phyloP scores from a whole-genome alignment of 768 basidiomycete genomes.

The Leccinum boreale region DNA sequence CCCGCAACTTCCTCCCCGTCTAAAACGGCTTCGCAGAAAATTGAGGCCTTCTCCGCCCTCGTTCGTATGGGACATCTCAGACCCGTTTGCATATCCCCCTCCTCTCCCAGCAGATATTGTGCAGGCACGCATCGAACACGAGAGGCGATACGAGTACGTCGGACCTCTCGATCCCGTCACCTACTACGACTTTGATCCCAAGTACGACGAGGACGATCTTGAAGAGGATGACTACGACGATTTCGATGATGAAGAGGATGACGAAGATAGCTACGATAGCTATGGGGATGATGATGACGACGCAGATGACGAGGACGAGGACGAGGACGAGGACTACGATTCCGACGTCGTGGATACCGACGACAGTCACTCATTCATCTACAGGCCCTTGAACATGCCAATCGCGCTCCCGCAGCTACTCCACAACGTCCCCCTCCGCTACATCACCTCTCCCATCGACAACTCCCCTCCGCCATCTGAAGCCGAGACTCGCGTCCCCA shows the following conservation, averaged over 20 bases:
- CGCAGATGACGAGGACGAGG: neutral
- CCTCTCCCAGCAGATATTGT: neutral
- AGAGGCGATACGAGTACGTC: neutral
- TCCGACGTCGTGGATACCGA: neutral
- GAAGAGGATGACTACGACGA: neutral
- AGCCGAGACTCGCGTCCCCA: neutral
- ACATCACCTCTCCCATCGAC: neutral
- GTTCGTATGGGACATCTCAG: constrained; percentile 15
- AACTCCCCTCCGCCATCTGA: neutral
- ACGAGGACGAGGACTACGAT: neutral
- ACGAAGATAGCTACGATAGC: neutral
- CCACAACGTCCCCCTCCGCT: neutral
- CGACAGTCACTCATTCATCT: neutral
- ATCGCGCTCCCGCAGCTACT: constrained; percentile 9
- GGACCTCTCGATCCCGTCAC: neutral
- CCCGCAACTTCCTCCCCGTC: neutral
- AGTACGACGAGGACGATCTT: neutral
- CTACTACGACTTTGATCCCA: neutral
- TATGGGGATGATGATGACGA: neutral
- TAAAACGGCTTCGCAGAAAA: neutral
- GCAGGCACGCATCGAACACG: neutral
- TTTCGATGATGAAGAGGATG: neutral
- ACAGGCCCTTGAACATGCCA: neutral
- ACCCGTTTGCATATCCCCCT: constrained; percentile 9
- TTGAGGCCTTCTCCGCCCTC: neutral